phyloP scores from a whole-genome alignment of 2,329 filamentous ascomycete genomes.

The Fusarium solani-melongenae region DNA sequence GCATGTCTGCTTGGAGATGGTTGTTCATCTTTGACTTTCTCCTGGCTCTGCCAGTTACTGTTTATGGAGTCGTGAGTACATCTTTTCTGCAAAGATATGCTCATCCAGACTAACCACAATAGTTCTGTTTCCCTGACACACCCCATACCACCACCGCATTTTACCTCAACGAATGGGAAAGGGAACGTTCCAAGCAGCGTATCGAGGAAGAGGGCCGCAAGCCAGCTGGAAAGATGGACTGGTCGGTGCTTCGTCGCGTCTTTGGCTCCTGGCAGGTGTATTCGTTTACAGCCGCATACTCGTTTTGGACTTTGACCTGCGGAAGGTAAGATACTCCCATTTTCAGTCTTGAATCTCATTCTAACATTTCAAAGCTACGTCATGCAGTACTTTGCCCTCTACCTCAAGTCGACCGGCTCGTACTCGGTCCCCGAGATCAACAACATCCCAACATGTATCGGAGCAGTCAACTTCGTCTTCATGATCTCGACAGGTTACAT shows the following conservation, averaged over 20 bases:
- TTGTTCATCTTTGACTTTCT: conserved; percentile 54
- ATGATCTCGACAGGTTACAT: conserved; percentile 52
- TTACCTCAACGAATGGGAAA: conserved; percentile 65
- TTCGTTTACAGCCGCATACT: conserved; percentile 53
- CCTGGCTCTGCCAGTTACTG: conserved; percentile 50
- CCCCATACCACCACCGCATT: conserved; percentile 55
- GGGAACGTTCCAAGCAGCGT: conserved; percentile 71
- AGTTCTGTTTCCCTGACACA: conserved; percentile 55
- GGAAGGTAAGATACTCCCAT: conserved; percentile 33
- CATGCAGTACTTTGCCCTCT: conserved; percentile 55
- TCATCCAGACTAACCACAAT: background rate
- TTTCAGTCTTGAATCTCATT: fast-evolving
- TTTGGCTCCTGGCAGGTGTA: conserved; percentile 57
- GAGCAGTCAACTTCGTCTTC: conserved; percentile 56
- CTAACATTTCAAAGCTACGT: conserved; percentile 42
- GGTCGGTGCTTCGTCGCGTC: conserved; percentile 50
- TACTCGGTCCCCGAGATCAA: conserved; percentile 56
- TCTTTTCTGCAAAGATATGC: background rate
- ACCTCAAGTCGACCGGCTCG: conserved; percentile 49
- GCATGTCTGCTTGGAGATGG: conserved; percentile 51
- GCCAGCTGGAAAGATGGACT: conserved; percentile 50
- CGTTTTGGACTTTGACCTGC: conserved; percentile 52
- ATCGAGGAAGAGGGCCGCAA: conserved; percentile 68
- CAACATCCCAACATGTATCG: conserved; percentile 57
- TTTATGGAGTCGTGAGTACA: conserved; percentile 31